Base-by-base conservation (phyloP, 2,329 filamentous ascomycete species). In the Fusarium sp. region DNA sequence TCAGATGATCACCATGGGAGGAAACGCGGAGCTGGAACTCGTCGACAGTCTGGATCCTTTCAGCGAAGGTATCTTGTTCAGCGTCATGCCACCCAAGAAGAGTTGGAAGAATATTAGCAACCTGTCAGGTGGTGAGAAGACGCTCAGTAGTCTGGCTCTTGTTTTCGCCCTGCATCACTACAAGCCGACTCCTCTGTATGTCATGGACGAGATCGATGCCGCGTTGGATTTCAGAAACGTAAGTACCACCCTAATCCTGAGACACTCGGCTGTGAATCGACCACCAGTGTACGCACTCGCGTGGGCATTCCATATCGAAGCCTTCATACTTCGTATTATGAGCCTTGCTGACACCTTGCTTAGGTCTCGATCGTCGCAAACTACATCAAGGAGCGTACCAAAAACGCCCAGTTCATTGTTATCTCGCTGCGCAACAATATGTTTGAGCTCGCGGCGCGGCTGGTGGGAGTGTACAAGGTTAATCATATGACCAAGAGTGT, bases 1-100 rank as follows among this genome's bases (percentile, higher is more conserved):
- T 82, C 96, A 99, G 79, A 98, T 99, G 94, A 99, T 99, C 79
- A 99, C 96, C 23, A 98, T 99, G 94, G 96, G 96, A 66, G 96
- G 96, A 58, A 99, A 99, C 75, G 96, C 96, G 1, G 96, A 99
- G 82, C 88, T 99, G 14, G 97, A 99, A 80, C 89, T 99, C 25
- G 96, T 99, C 42, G 96, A 99, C 83, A 95, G 91, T 19, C 84
- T 99, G 4, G 97, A 99, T 79, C 96, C 96, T 1, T 99, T 99
- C 84, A 94, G 92, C 9, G 96, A 99, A 81, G 96, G 96, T 26
- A 98, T 99, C 67, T 80, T 98, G 49, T 99, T 99, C 84, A 95
- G 91, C 58, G 97, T 99, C 71, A 99, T 99, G 96, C 97, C 96
- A 52, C 96, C 96, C 14, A 99, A 99, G 88, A 99, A 99, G 87